Percentiles rank a stretch among this genome's conserved stretches.
phyloP scores from a whole-genome alignment of 805 yeast genomes.

The Candida orba region DNA sequence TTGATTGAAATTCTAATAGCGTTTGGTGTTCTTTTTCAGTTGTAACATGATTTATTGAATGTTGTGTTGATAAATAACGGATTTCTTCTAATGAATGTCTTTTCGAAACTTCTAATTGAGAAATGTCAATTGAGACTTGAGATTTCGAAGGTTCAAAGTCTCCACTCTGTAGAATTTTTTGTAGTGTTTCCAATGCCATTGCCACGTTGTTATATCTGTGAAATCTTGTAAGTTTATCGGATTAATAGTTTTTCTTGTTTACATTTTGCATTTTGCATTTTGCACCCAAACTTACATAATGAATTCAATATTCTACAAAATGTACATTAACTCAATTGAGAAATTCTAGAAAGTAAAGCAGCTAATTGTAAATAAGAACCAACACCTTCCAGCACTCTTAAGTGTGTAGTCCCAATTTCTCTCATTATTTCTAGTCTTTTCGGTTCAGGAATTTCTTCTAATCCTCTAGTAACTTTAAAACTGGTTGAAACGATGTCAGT shows the following conservation, averaged over 20 bases:
- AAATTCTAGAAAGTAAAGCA: conserved; percentile 63
- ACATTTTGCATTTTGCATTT: no score
- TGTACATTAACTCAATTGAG: conserved; percentile 1
- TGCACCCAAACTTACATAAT: no score
- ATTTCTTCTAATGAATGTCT: conserved; percentile 6
- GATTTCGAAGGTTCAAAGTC: not conserved
- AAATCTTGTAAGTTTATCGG: no score
- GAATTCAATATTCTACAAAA: no score
- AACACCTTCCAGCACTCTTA: conserved; percentile 92
- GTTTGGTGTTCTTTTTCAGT: conserved; percentile 10
- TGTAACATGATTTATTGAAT: conserved; percentile 5
- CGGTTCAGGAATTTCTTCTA: conserved; percentile 62
- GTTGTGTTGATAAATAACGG: conserved; percentile 6
- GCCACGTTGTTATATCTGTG: no score
- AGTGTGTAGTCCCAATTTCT: conserved; percentile 85
- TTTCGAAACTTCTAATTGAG: not conserved
- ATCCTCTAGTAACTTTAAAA: conserved; percentile 77
- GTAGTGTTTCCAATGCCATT: not conserved
- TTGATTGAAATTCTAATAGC: conserved; percentile 12
- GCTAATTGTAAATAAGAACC: conserved; percentile 79
- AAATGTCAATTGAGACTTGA: not conserved
- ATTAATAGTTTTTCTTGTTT: no score
- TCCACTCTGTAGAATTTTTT: not conserved
- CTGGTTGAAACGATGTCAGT: conserved; percentile 88
- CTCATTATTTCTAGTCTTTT: conserved; percentile 68